phyloP scores from a whole-genome alignment of 2,329 filamentous ascomycete genomes.

The Cordyceps pruinosa region DNA sequence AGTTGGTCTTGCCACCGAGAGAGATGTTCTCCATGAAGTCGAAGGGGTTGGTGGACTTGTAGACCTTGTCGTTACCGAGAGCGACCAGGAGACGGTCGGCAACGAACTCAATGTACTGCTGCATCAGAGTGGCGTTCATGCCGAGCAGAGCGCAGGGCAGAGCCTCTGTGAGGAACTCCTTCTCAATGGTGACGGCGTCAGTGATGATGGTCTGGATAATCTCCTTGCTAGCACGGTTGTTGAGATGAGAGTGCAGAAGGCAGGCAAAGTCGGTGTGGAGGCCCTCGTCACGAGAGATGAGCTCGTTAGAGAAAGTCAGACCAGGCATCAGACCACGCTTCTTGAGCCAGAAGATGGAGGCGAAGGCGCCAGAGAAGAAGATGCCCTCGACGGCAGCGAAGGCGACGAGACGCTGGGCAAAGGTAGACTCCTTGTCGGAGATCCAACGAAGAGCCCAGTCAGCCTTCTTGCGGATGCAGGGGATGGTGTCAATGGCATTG shows the following conservation, averaged over 20 bases:
- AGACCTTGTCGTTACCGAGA: slow-evolving; percentile 90
- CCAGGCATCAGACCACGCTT: slow-evolving; percentile 99
- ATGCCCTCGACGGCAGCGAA: slow-evolving; percentile 98
- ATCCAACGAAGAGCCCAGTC: slow-evolving; percentile 98
- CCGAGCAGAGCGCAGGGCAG: slow-evolving; percentile 88
- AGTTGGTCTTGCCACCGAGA: slow-evolving; percentile 98
- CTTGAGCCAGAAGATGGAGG: slow-evolving; percentile 99
- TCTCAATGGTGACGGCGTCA: slow-evolving; percentile 89
- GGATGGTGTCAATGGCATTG: slow-evolving; percentile 98
- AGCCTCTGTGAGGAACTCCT: slow-evolving; percentile 96
- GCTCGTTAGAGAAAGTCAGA: slow-evolving; percentile 98
- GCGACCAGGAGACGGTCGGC: slow-evolving; percentile 90
- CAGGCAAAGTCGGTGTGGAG: slow-evolving; percentile 99
- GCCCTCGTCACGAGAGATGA: slow-evolving; percentile 98
- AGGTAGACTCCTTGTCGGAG: slow-evolving; percentile 84
- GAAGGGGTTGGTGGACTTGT: slow-evolving; percentile 91
- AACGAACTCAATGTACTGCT: slow-evolving; percentile 99
- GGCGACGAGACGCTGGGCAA: slow-evolving; percentile 89
- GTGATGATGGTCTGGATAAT: slow-evolving; percentile 82
- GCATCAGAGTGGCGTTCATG: slow-evolving; percentile 97
- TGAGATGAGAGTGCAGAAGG: slow-evolving; percentile 93
- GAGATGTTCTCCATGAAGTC: slow-evolving; percentile 99
- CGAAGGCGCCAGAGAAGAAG: slow-evolving; percentile 98
- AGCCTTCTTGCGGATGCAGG: slow-evolving; percentile 96
- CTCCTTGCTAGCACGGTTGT: slow-evolving; percentile 78